Percentiles rank a stretch among this genome's conserved stretches.
phyloP scores from a whole-genome alignment of 1,284 basidiomycete genomes.

The Leccinum solheimii region DNA sequence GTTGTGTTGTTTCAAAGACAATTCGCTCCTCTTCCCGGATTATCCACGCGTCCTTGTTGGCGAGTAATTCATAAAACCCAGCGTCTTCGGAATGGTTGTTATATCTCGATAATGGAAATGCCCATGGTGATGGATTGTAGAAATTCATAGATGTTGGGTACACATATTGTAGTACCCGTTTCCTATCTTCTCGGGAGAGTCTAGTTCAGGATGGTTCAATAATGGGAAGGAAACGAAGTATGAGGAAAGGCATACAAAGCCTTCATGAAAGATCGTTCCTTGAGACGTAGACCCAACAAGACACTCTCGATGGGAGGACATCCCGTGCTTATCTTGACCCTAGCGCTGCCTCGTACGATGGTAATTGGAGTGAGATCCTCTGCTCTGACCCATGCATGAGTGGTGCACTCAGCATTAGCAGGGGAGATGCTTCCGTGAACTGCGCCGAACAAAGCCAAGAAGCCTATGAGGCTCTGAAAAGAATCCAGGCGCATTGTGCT shows the following conservation, averaged over 20 bases:
- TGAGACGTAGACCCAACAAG: conserved; percentile 23
- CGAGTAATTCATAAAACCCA: not conserved
- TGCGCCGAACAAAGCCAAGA: conserved; percentile 7
- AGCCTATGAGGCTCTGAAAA: conserved; percentile 4
- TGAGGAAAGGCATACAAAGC: conserved; percentile 1
- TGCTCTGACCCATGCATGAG: conserved; percentile 22
- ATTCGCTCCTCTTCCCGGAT: conserved; percentile 20
- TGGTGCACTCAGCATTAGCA: conserved; percentile 4
- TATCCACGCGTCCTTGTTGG: conserved; percentile 9
- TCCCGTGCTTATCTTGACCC: conserved; percentile 20
- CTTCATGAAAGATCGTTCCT: conserved; percentile 24
- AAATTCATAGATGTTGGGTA: fast-evolving
- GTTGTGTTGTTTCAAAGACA: conserved; percentile 16
- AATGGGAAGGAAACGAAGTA: no score
- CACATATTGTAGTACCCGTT: not conserved
- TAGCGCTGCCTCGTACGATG: not conserved
- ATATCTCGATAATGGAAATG: not conserved
- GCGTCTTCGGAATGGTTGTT: not conserved
- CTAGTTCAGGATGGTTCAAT: not conserved
- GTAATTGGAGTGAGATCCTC: conserved; percentile 21
- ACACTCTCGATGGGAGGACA: conserved; percentile 15
- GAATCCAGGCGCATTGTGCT: not conserved
- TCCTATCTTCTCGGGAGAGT: not conserved
- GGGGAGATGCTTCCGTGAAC: not conserved
- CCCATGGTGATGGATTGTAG: conserved; percentile 2